Conservation (phyloP, 2,329 filamentous ascomycete species). For the Ramularia endophylla region DNA sequence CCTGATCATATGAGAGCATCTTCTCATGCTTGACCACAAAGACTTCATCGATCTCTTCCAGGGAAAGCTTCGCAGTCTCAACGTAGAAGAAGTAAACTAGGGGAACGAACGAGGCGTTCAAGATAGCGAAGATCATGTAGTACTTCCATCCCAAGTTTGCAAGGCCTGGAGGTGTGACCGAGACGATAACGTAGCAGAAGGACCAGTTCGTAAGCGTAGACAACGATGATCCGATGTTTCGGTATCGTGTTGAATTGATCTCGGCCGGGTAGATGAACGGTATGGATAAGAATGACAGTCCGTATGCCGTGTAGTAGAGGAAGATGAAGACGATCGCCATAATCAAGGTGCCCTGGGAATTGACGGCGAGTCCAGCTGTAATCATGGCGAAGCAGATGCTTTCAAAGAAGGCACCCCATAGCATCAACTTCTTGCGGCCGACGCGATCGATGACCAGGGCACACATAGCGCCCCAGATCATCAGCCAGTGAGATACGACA, state of each 20-base stretch:
- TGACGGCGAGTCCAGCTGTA: background rate
- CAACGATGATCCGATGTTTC: slow-evolving; percentile 49
- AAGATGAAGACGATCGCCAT: slow-evolving; percentile 44
- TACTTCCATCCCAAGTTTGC: slow-evolving; percentile 44
- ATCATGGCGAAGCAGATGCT: background rate
- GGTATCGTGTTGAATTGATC: slow-evolving; percentile 43
- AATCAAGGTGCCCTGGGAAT: slow-evolving; percentile 33
- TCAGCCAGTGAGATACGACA: slow-evolving; percentile 30
- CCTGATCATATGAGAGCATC: too few species aligned
- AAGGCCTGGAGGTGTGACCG: slow-evolving; percentile 41
- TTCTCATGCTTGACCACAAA: too few species aligned
- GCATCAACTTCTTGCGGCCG: background rate
- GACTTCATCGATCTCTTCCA: slow-evolving; percentile 25
- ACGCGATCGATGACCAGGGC: background rate
- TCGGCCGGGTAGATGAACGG: slow-evolving; percentile 30
- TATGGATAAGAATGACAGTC: slow-evolving; percentile 44
- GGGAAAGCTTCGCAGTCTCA: slow-evolving; percentile 19
- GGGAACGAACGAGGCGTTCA: slow-evolving; percentile 41
- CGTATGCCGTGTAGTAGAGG: slow-evolving; percentile 64
- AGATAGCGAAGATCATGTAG: slow-evolving; percentile 45
- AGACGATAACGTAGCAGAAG: background rate
- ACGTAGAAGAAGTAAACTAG: slow-evolving; percentile 56
- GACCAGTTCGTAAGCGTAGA: slow-evolving; percentile 45
- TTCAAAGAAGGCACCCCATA: background rate
- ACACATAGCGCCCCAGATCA: background rate